Base-by-base conservation (phyloP, 441 rosid species). In the Flueggea neowawraea region DNA sequence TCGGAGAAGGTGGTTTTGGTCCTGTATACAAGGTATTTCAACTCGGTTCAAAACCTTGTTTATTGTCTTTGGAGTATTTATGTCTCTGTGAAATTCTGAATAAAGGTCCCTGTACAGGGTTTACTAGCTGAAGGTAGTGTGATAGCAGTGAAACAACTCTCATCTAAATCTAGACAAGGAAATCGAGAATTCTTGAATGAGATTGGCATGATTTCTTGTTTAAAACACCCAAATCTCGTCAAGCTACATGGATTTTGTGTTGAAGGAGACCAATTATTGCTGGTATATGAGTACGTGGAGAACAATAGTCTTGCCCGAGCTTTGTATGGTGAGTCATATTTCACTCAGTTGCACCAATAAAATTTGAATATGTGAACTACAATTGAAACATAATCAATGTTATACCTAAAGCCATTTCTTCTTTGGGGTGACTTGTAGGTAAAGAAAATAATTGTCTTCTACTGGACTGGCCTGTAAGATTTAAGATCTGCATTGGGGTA, bases 161-260 rank as follows among this genome's bases (percentile, higher is more conserved):
- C 96, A n/a, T 83, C 96, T 6, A 83, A 75, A 70, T 91, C 97
- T 28, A 61, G 74, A 68, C 97, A 91, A 83, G 97, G 94, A 54
- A 86, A 83, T 66, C 86, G 91, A 0, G 96, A 91, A 66, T 91
- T 91, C 66, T 68, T 91, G 43, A 91, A 82, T 44, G 97, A 88
- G 71, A 88, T 86, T 5, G 89, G 91, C 45, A 88, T 86, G 84
- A 88, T 85, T 55, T 80, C 90, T 10, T 78, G 85, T 50, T 48
- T 85, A 57, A 81, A 82, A 48, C 86, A 80, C 45, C 78, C 83
- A 12, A 82, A 85, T 68, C 88, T 85, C 55, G 88, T 85, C 54
- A 79, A 70, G 54, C 69, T 85, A 49, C 80, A 75, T 54, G 90
- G 90, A 12, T 82, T 82, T 63, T 83, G 88, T 50, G 75, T 76